A percentile compares a stretch with the other conserved stretches of the same genome.
phyloP scores from a whole-genome alignment of 331 rosid genomes.

The Phaseolus coccineus region DNA sequence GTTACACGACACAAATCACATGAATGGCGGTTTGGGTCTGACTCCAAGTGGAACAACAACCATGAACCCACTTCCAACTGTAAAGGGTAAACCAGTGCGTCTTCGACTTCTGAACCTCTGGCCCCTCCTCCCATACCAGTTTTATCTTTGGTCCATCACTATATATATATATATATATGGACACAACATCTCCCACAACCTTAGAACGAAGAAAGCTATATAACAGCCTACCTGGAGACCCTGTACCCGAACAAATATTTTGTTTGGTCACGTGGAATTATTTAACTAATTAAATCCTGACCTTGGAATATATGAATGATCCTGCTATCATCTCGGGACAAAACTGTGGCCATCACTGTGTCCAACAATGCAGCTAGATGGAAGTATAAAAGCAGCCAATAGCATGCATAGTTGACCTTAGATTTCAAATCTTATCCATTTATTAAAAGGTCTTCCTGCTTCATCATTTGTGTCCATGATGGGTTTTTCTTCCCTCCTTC shows the following conservation, averaged over 20 bases:
- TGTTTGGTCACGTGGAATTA: not conserved
- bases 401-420: slow-evolving; percentile 40
- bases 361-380: slow-evolving; percentile 15
- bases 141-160: too few species aligned
- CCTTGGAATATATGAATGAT: not conserved
- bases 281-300: not conserved
- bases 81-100: slow-evolving; percentile 14
- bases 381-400: slow-evolving; percentile 33
- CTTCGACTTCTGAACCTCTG: not conserved
- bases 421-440: slow-evolving; percentile 34
- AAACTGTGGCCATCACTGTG: not conserved
- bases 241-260: too few species aligned
- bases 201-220: too few species aligned
- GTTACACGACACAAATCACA: slow-evolving; percentile 40
- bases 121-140: not conserved
- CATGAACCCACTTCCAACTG: slow-evolving; percentile 37
- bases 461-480: slow-evolving; percentile 35
- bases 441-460: slow-evolving; percentile 20
- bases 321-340: not conserved
- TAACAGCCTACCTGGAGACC: too few species aligned
- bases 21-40: slow-evolving; percentile 41
- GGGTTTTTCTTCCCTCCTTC: not conserved
- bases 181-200: too few species aligned
- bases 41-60: slow-evolving; percentile 1
- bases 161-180: too few species aligned